Conservation (phyloP, 495 filamentous ascomycete genomes). For the Daldinia childiae region DNA sequence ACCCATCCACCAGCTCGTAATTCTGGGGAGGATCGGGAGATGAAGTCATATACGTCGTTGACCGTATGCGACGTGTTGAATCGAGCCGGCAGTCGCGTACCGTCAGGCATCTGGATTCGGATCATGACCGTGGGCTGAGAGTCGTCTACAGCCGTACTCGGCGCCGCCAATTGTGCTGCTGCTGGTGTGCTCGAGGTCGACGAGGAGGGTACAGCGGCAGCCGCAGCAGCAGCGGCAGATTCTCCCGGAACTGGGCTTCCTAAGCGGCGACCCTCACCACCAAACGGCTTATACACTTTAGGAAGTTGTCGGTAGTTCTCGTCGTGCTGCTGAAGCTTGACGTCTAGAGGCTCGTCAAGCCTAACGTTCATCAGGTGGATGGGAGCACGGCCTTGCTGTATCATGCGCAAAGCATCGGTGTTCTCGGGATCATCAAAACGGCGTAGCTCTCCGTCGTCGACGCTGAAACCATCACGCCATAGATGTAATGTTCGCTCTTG, state of each 20-base stretch:
- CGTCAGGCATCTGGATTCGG: conserved; percentile 90
- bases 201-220: conserved; percentile 46
- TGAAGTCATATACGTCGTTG: conserved; percentile 89
- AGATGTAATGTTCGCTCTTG: conserved; percentile 79
- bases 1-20: conserved; percentile 73
- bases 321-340: conserved; percentile 85
- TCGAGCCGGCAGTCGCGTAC: conserved; percentile 81
- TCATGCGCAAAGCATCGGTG: conserved; percentile 80
- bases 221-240: conserved; percentile 41
- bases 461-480: conserved; percentile 93
- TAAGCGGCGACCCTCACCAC: conserved; percentile 83
- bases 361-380: conserved; percentile 88
- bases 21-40: conserved; percentile 70
- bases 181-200: conserved; percentile 54
- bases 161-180: conserved; percentile 48
- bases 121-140: conserved; percentile 80
- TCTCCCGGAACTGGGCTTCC: conserved; percentile 87
- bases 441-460: conserved; percentile 92
- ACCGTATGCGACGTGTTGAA: conserved; percentile 95
- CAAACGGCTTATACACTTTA: conserved; percentile 87
- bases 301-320: conserved; percentile 85
- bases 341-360: conserved; percentile 86
- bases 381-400: conserved; percentile 86
- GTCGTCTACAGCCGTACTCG: conserved; percentile 71
- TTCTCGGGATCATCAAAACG: conserved; percentile 90